These are phyloP conservation scores for Fusarium sp. DNA, from an alignment of 2,329 filamentous ascomycete genomes.

Conservation along the genomic window DNA sequence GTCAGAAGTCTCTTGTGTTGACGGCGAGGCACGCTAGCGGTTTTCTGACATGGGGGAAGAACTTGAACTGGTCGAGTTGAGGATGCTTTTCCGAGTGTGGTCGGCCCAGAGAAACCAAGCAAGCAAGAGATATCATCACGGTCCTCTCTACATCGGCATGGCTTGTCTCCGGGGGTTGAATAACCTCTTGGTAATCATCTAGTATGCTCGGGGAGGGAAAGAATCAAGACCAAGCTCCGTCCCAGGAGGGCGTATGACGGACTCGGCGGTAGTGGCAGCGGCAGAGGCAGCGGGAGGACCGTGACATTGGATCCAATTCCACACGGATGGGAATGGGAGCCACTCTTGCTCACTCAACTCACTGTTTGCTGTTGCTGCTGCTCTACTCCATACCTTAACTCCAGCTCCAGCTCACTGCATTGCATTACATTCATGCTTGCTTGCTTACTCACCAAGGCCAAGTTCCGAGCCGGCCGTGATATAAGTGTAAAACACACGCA, in stretches of 20 bases:
- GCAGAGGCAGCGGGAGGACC: constrained; percentile 9
- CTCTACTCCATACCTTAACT: not conserved
- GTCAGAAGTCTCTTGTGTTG: constrained; percentile 20
- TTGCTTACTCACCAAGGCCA: not conserved
- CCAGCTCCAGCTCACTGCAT: not conserved
- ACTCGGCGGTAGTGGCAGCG: constrained; percentile 21
- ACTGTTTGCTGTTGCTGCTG: not conserved
- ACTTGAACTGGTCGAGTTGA: not conserved
- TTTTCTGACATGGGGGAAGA: constrained; percentile 23
- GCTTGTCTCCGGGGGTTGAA: not conserved
- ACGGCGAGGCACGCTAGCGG: constrained; percentile 33
- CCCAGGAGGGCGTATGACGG: not conserved
- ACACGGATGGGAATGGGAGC: not conserved
- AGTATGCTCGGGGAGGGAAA: not conserved
- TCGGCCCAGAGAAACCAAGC: not conserved
- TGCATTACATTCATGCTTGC: not conserved
- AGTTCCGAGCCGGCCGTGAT: not conserved
- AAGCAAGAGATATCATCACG: not conserved
- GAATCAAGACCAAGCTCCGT: not conserved
- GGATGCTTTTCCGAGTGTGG: not conserved
- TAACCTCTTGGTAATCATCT: not conserved
- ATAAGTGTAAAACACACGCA: not conserved
- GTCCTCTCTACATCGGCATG: not conserved
- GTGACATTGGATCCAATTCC: not conserved
- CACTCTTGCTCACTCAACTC: not conserved